Evolutionary conservation across 495 filamentous ascomycete species (phyloP).

Genomic region (Parachaetomium inaequale): DNA sequence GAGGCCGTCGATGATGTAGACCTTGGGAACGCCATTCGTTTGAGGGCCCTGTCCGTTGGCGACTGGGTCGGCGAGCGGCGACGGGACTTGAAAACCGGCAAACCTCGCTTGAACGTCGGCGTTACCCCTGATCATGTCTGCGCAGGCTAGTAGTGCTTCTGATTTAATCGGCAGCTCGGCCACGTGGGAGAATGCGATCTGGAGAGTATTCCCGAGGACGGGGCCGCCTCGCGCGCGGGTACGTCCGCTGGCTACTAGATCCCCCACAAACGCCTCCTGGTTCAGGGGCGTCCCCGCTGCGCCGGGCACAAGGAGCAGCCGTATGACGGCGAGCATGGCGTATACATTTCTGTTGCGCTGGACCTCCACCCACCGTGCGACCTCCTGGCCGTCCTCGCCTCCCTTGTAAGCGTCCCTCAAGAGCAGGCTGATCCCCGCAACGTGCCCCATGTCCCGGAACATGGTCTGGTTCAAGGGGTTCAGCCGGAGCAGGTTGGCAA

Average conservation of each 20-base stretch:
- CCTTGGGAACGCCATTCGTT: constrained; percentile 51
- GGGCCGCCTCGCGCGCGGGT: constrained; percentile 46
- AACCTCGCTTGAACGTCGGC: constrained; percentile 75
- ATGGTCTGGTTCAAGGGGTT: constrained; percentile 92
- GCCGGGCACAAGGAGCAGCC: constrained; percentile 77
- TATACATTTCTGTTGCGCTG: constrained; percentile 90
- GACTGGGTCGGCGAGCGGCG: constrained; percentile 47
- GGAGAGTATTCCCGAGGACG: constrained; percentile 74
- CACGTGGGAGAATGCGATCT: constrained; percentile 74
- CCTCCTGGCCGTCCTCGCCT: constrained; percentile 55
- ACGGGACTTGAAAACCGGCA: constrained; percentile 72
- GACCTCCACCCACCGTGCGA: constrained; percentile 66
- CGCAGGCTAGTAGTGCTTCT: constrained; percentile 80
- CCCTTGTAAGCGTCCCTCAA: constrained; percentile 60
- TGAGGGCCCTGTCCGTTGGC: constrained; percentile 40
- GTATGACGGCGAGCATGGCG: constrained; percentile 79
- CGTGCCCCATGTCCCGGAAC: constrained; percentile 86
- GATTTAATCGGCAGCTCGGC: constrained; percentile 74
- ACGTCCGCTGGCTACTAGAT: constrained; percentile 11
- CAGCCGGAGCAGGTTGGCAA: constrained; percentile 84
- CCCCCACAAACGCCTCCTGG: constrained; percentile 77
- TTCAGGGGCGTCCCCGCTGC: constrained; percentile 77
- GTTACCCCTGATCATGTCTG: constrained; percentile 85
- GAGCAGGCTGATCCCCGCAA: constrained; percentile 67
- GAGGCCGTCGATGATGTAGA: constrained; percentile 93